Evolutionary conservation across 805 yeast species (phyloP), one percentile per base, ranked within the genome.

Genomic region (Candida xiaguanensis): DNA sequence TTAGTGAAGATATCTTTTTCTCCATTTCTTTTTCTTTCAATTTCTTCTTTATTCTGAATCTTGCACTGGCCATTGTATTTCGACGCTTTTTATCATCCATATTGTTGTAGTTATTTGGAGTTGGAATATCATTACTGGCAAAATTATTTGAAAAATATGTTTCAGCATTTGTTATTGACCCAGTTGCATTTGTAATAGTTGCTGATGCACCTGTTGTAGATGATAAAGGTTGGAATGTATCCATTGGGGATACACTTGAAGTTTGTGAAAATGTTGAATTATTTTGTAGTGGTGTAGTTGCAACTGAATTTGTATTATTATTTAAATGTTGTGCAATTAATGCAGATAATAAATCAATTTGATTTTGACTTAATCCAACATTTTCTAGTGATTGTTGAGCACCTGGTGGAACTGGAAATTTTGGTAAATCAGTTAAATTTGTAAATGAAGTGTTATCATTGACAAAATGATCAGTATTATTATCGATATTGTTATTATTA

Each of bases 291-390:
- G 14, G 4, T 8, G 17, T n/a, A n/a, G 31, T 20, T 4, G 23
- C n/a, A 19, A 8, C 19, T 28, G 34, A 16, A 4, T 26, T 28
- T 18, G 26, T 19, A n/a, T 14, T 33, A 13, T 19, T 19, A 12
- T 23, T 33, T 5, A 19, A 12, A 56, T 84, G 84, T 48, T 80
- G 85, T 0, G 89, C 90, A 23, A 84, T 77, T 37, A 84, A 66
- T 0, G 86, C 86, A 5, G 86, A 80, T 24, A 85, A 63, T 2
- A 87, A 78, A 50, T 82, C 86, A 11, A 85, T 83, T 55, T 85
- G 93, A 26, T 78, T 78, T 41, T 72, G 77, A 2, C 78, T 67
- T 30, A 85, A 67, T 0, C 93, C 93, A 2, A 82, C 87, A 5
- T 77, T 74, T 5, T 72, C 72, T 32, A 85, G 57, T 1, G 88